These are phyloP conservation scores for Saccharomycopsis javanensis DNA, from an alignment of 805 yeast genomes.

Conservation along the genomic window DNA sequence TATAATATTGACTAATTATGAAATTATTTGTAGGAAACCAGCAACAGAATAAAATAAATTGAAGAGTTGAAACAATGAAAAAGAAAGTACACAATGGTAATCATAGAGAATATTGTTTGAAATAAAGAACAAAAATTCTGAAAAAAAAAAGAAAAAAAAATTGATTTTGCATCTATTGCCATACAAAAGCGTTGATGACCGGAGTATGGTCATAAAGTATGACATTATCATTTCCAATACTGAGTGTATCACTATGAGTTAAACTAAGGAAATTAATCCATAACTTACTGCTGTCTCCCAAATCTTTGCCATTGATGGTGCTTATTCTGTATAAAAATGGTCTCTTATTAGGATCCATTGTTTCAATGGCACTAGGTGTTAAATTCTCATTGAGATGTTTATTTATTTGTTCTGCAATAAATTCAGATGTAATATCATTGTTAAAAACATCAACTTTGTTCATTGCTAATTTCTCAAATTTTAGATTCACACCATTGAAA, in stretches of 20 bases:
- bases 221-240: not conserved
- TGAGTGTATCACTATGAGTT: not conserved
- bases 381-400: not conserved
- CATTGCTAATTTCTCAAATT: slow-evolving; percentile 35
- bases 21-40: too few relatives aligned
- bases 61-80: too few relatives aligned
- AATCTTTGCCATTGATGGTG: slow-evolving; percentile 6
- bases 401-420: not conserved
- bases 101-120: not conserved
- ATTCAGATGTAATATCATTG: slow-evolving; percentile 24
- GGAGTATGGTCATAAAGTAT: not conserved
- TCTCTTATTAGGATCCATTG: not conserved
- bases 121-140: not conserved
- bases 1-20: too few relatives aligned
- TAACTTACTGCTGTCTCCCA: not conserved
- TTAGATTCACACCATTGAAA: slow-evolving; percentile 34
- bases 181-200: slow-evolving; percentile 1
- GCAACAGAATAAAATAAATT: too few relatives aligned
- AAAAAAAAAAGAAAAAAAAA: not conserved
- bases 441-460: slow-evolving; percentile 36
- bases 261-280: not conserved
- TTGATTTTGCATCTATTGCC: not conserved
- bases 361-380: not conserved
- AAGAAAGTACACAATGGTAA: too few relatives aligned
- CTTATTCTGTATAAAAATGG: slow-evolving; percentile 16